Evolutionary conservation across 192 early-diverging fungal species (phyloP).

Genomic region (Funneliformis geosporum): DNA sequence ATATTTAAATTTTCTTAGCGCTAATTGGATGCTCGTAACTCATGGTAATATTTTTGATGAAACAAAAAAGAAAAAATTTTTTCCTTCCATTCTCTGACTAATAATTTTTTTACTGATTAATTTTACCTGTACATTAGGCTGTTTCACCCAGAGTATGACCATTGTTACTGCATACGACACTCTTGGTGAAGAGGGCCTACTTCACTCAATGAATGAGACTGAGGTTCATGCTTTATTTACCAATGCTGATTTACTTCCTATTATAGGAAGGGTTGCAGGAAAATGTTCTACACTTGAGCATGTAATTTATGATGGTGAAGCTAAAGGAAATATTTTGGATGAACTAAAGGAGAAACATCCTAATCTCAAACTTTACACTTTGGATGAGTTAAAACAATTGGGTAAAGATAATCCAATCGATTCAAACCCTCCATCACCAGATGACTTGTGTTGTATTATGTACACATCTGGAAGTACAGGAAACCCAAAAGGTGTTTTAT

Average conservation of each 20-base stretch:
- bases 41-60: constrained; percentile 28
- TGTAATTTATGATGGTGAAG: constrained; percentile 73
- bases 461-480: constrained; percentile 91
- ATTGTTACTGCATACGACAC: constrained; percentile 87
- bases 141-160: constrained; percentile 68
- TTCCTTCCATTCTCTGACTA: not conserved
- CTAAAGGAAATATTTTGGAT: constrained; percentile 53
- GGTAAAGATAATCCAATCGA: constrained; percentile 69
- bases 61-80: not conserved
- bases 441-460: constrained; percentile 85
- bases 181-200: constrained; percentile 80
- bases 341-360: constrained; percentile 43
- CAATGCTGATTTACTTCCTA: constrained; percentile 69
- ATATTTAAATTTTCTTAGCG: constrained; percentile 25
- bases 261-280: constrained; percentile 59
- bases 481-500: constrained; percentile 87
- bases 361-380: constrained; percentile 54
- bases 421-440: constrained; percentile 62
- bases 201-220: constrained; percentile 83
- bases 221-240: constrained; percentile 73
- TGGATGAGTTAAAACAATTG: constrained; percentile 65
- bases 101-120: constrained; percentile 38
- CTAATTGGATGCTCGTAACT: constrained; percentile 39
- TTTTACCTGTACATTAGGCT: constrained; percentile 67
- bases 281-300: constrained; percentile 62